Percentiles rank a stretch among this genome's conserved stretches.
Conservation (phyloP, 768 basidiomycete genomes). For the Serendipita sp. region DNA sequence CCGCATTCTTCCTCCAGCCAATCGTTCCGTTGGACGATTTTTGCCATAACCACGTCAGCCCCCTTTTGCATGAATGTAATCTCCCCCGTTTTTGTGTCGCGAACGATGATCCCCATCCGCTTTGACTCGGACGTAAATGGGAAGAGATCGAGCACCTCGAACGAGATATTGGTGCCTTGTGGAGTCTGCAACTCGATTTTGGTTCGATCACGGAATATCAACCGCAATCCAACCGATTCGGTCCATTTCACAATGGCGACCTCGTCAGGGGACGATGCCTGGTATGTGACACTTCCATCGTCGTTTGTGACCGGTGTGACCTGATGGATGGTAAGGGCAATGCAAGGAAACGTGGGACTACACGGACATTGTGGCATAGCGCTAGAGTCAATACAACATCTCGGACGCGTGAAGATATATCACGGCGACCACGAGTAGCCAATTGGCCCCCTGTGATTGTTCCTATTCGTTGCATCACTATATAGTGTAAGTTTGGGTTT, state of each 20-base stretch:
- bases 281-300: constrained; percentile 88
- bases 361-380: constrained; percentile 81
- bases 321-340: constrained; percentile 24
- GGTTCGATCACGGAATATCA: constrained; percentile 78
- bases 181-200: constrained; percentile 73
- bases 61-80: constrained; percentile 90
- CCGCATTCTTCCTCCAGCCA: constrained; percentile 98
- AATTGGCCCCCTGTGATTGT: constrained; percentile 55
- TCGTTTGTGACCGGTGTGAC: constrained; percentile 92
- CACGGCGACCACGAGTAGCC: constrained; percentile 73
- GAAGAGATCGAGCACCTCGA: constrained; percentile 85
- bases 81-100: constrained; percentile 57
- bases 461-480: constrained; percentile 33
- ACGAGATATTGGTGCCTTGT: constrained; percentile 42
- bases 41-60: constrained; percentile 95
- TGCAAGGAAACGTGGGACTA: not conserved
- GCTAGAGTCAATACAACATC: constrained; percentile 90
- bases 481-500: constrained; percentile 23
- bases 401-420: constrained; percentile 84
- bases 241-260: constrained; percentile 98
- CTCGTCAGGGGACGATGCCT: constrained; percentile 97
- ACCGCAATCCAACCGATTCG: constrained; percentile 78
- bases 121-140: constrained; percentile 98
- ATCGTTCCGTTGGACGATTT: constrained; percentile 89
- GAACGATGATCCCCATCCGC: constrained; percentile 95